Evolutionary conservation across 345 rosid genomes (phyloP), one percentile per base, ranked within the genome.

Genomic region (Reutealis trisperma): DNA sequence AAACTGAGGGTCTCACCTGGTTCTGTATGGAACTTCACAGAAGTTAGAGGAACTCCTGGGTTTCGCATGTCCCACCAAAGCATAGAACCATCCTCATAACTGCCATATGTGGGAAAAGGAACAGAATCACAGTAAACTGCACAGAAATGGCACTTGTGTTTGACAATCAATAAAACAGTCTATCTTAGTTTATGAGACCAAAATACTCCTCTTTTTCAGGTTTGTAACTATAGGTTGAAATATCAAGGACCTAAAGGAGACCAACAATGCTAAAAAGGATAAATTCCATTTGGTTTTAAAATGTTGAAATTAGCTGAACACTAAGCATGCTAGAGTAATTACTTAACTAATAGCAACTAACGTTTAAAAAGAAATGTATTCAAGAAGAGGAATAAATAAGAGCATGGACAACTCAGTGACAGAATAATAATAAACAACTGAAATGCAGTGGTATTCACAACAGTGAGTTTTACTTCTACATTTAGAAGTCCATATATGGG

Each of bases 21-120:
- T 82, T 93, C 98, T 63, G 91, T 83, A 86, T 96, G 98, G 77
- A 92, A 91, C 83, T 84, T 96, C 63, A 87, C 90, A 76, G 89
- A 83, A 75, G 94, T 84, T 70, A 93, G 18, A 77, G 97, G 96
- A 76, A 71, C 27, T 67, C 82, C 84, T 19, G 90, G 89, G 74
- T 91, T 88, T 30, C 97, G 90, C 24, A 90, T 34, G 76, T 96
- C 99, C 98, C 98, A 96, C 87, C 85, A 89, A 65, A 91, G 83
- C 85, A 86, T 89, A 18, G 99, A 93, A 55, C 94, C 98, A 83
- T 92, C 97, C 85, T 95, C 98, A 55, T 89, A 90, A 69, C 98
- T 93, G 77, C 76, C 72, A 75, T 62, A 59, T 24, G 67, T 12
- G 75, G 44, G 68, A 34, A 34, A 42, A 51, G 65, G 68, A 78